These are phyloP conservation scores for Keqinozyma sinolaborantium DNA, from an alignment of 1,139 yeast genomes.

Conservation along the genomic window DNA sequence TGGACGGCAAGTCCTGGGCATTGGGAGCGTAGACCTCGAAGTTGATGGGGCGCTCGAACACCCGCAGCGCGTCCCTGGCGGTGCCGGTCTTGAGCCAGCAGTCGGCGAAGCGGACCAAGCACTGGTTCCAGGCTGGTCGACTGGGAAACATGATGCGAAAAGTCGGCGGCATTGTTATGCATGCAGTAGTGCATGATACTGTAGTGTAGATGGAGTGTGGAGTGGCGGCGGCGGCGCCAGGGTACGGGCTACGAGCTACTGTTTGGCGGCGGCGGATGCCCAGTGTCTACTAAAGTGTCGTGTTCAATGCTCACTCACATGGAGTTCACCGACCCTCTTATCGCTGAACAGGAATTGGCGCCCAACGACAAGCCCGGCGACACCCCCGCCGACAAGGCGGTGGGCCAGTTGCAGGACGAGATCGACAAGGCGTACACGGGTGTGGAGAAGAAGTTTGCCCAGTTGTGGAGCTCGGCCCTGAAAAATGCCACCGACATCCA, in stretches of 20 bases:
- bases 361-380: constrained; percentile 7
- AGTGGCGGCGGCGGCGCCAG: too few relatives aligned
- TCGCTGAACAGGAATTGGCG: constrained; percentile 13
- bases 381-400: constrained; percentile 42
- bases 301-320: constrained; percentile 15
- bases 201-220: too few relatives aligned
- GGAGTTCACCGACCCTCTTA: constrained; percentile 34
- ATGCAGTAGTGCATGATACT: too few relatives aligned
- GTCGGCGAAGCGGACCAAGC: constrained; percentile 10
- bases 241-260: too few relatives aligned
- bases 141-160: not conserved
- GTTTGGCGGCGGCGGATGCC: too few relatives aligned
- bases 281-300: too few relatives aligned
- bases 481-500: constrained; percentile 29
- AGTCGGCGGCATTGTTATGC: constrained; percentile 1
- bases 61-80: not conserved
- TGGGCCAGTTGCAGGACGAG: constrained; percentile 47
- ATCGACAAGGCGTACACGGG: constrained; percentile 50
- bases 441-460: constrained; percentile 40
- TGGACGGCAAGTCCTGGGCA: constrained; percentile 13
- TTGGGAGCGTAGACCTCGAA: constrained; percentile 22
- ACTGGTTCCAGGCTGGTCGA: constrained; percentile 1
- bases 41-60: constrained; percentile 21
- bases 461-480: constrained; percentile 34
- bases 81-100: constrained; percentile 8